Evolutionary conservation across 2,329 filamentous ascomycete genomes (phyloP), one percentile per base, ranked within the genome.

Genomic region (Trichoderma aggressivum): DNA sequence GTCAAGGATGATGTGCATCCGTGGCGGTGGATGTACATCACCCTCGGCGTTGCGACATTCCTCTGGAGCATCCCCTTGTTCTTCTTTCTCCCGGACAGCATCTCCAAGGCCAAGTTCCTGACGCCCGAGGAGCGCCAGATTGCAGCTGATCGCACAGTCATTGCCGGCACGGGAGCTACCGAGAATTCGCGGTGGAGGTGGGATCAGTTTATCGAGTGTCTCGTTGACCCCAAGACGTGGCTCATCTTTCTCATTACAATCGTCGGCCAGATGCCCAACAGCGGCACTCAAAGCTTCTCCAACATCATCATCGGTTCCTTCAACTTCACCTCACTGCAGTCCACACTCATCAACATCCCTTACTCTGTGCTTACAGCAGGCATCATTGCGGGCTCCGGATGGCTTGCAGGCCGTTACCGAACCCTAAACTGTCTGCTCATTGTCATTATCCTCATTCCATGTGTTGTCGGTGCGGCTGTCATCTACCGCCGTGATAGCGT

Each of bases 171-270:
- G 1, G 88, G 87, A 0, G 79, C 78, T 18, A 87, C 85, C 0
- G 84, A 86, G 36, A 83, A 84, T 12, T 78, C 83, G 1, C 77
- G 74, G 11, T 89, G 85, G 83, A 82, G 81, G 66, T 84, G 83
- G 81, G 79, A 83, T 3, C 88, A 90, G 75, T 78, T 84, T 32
- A 71, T 78, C 6, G 88, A 90, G 76, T 88, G 86, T 62, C 76
- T 90, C 0, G 67, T 81, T 11, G 88, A 89, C 73, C 87, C 86
- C 3, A 89, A 90, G 77, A 88, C 87, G 0, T 90, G 87, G 87
- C 79, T 90, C 61, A 83, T 90, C 59, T 83, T 88, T 71, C 80
- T 80, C 2, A 83, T 90, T 26, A 82, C 85, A 26, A 72, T 90
- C 5, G 77, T 86, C 3, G 86, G 83, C 2, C 86, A 88, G 77